A percentile compares a stretch with the other conserved stretches of the same genome.
Conservation (phyloP, 1,284 basidiomycete genomes). For the Heterobasidion annosum region DNA sequence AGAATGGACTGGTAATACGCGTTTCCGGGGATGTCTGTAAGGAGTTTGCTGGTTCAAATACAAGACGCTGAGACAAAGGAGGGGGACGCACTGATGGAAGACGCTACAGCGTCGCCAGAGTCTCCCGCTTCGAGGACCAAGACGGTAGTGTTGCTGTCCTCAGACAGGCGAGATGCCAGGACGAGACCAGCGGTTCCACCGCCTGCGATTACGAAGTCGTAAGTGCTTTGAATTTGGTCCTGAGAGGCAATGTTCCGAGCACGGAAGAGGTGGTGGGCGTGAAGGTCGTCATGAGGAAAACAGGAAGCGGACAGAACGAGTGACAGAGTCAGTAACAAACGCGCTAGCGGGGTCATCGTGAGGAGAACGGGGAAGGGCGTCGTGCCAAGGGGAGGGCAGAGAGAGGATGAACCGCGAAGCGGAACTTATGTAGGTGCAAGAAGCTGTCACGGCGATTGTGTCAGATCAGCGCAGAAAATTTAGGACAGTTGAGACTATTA, state of each 20-base stretch:
- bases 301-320: not conserved
- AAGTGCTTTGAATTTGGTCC: constrained; percentile 13
- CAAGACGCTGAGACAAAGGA: not conserved
- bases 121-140: constrained; percentile 57
- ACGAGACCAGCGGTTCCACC: constrained; percentile 67
- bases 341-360: not conserved
- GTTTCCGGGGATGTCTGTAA: constrained; percentile 37
- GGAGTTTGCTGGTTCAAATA: constrained; percentile 11
- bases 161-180: constrained; percentile 55
- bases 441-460: not conserved
- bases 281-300: not conserved
- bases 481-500: no score
- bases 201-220: constrained; percentile 56
- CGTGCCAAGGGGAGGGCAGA: not conserved
- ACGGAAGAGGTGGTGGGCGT: not conserved
- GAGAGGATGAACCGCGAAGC: not conserved
- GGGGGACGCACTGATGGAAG: constrained; percentile 24
- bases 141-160: constrained; percentile 45
- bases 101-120: constrained; percentile 39
- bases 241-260: not conserved
- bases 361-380: not conserved
- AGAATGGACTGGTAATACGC: constrained; percentile 42
- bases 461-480: no score
- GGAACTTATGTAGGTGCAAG: not conserved
- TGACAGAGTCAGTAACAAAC: not conserved